These are phyloP conservation scores for Pilobolus umbonatus DNA, from an alignment of 192 early-diverging fungal species.

Conservation along the genomic window DNA sequence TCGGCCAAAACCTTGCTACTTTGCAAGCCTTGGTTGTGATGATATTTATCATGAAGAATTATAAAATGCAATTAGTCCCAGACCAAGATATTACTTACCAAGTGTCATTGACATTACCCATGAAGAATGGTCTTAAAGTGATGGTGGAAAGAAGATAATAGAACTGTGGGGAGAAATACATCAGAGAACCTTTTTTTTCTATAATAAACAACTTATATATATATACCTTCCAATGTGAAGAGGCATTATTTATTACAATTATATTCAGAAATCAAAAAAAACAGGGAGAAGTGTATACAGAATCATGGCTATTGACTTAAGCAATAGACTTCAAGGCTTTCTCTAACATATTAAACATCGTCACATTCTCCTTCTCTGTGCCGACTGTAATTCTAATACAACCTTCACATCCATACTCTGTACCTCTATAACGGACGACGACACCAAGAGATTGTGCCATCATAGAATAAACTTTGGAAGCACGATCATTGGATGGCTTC, in stretches of 20 bases:
- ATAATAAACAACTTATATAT: no score
- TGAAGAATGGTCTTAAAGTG: constrained; percentile 33
- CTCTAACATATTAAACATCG: constrained; percentile 53
- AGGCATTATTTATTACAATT: no score
- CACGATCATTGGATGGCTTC: constrained; percentile 64
- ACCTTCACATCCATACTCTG: constrained; percentile 87
- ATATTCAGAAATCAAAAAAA: no score
- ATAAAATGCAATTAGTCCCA: constrained; percentile 35
- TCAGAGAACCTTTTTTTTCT: no score
- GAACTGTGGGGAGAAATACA: no score
- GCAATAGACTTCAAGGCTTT: constrained; percentile 27
- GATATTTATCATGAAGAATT: constrained; percentile 29
- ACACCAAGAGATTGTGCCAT: constrained; percentile 84
- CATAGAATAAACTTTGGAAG: constrained; percentile 68
- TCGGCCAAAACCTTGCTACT: constrained; percentile 42
- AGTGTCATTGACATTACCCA: constrained; percentile 30
- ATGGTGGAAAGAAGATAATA: constrained; percentile 16
- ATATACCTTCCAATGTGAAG: no score
- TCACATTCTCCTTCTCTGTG: constrained; percentile 74
- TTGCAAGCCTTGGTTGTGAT: constrained; percentile 41
- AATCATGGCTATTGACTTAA: no score
- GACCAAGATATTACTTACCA: constrained; percentile 27
- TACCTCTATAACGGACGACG: constrained; percentile 93
- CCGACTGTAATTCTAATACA: constrained; percentile 95
- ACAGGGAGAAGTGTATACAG: no score